Percentiles rank a stretch among this genome's conserved stretches.
phyloP scores from a whole-genome alignment of 2,329 filamentous ascomycete genomes.

The Alternaria novae-zelandiae region DNA sequence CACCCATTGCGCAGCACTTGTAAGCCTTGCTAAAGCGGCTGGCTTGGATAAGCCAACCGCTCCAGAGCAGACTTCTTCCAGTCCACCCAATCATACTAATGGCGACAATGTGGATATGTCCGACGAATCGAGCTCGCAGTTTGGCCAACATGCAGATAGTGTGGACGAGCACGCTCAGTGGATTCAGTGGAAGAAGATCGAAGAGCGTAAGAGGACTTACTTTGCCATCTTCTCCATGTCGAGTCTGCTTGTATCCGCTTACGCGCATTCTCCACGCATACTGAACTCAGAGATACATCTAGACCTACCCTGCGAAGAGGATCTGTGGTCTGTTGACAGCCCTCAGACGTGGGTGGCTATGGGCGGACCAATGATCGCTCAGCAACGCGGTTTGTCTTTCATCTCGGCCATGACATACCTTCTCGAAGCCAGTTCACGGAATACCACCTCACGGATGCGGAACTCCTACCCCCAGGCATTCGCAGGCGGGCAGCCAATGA shows the following conservation, averaged over 20 bases:
- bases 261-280: conserved; percentile 88
- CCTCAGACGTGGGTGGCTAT: conserved; percentile 80
- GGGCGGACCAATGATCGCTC: conserved; percentile 73
- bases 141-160: conserved; percentile 53
- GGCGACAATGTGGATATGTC: conserved; percentile 66
- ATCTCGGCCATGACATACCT: conserved; percentile 81
- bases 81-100: conserved; percentile 34
- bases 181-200: conserved; percentile 84
- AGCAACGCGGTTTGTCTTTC: conserved; percentile 77
- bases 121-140: conserved; percentile 49
- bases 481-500: conserved; percentile 53
- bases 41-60: conserved; percentile 67
- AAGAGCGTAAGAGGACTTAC: conserved; percentile 91
- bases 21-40: conserved; percentile 90
- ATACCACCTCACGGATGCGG: conserved; percentile 49
- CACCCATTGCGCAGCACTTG: conserved; percentile 87
- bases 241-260: conserved; percentile 87
- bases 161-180: conserved; percentile 73
- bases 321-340: conserved; percentile 83
- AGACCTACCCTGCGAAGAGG: conserved; percentile 90
- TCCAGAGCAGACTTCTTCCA: conserved; percentile 27
- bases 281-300: conserved; percentile 93
- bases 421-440: conserved; percentile 75
- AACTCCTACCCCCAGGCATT: conserved; percentile 55
- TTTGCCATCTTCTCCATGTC: conserved; percentile 92